Evolutionary conservation across 495 filamentous ascomycete species (phyloP).

Genomic region (Entonaema liquescens): DNA sequence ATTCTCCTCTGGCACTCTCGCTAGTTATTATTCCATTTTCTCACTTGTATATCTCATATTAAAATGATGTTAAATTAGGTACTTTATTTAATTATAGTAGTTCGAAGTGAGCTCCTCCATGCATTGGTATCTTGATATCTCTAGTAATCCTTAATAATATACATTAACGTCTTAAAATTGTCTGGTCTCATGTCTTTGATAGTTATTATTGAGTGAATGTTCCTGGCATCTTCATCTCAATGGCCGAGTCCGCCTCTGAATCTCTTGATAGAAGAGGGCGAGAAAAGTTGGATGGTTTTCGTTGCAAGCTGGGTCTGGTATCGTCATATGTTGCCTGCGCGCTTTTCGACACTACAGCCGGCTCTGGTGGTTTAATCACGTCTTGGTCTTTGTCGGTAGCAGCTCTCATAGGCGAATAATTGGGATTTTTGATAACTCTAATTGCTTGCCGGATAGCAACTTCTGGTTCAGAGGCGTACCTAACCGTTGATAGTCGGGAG

Average conservation of each 20-base stretch:
- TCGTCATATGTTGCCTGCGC: not conserved
- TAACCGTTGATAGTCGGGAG: slow-evolving; percentile 42
- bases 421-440: slow-evolving; percentile 42
- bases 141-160: slow-evolving; percentile 13
- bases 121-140: slow-evolving; percentile 17
- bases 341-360: slow-evolving; percentile 9
- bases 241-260: slow-evolving; percentile 25
- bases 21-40: too few species aligned
- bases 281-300: slow-evolving; percentile 35
- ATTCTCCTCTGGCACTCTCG: too few species aligned
- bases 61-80: not conserved
- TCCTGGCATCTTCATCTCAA: slow-evolving; percentile 25
- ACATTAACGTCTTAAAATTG: not conserved
- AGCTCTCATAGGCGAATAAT: slow-evolving; percentile 19
- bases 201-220: not conserved
- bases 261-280: slow-evolving; percentile 24
- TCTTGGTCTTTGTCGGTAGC: not conserved
- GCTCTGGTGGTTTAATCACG: slow-evolving; percentile 23
- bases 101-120: not conserved
- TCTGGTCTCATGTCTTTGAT: slow-evolving; percentile 2
- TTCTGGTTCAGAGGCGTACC: slow-evolving; percentile 43
- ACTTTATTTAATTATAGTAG: not conserved
- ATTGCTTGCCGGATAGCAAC: slow-evolving; percentile 44
- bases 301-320: slow-evolving; percentile 2
- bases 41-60: not conserved